Evolutionary conservation across 108 stramenopile genomes (phyloP), one percentile per base, ranked within the genome.

Genomic region (Skeletonema potamos): DNA sequence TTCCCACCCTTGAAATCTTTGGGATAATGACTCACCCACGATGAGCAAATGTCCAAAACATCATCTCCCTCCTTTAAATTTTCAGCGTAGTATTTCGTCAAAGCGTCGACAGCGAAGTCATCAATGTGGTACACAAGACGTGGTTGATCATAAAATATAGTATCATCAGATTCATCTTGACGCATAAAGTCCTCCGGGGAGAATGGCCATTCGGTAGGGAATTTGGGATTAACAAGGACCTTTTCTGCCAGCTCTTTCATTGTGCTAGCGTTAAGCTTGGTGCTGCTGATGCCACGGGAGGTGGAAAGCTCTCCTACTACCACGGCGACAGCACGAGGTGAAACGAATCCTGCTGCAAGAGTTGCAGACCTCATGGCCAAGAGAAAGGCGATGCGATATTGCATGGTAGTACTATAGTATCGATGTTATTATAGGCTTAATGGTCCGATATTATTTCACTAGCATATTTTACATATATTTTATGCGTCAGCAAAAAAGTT

Each of bases 21-120:
- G 22, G 92, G 92, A 64, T 86, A 93, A 66, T 98, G 97, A 46
- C 84, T 84, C 7, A 98, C 95, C 93, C 94, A 96, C 9, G 93
- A 94, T 56, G 86, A 84, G 68, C 97, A 98, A 69, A 98, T 92
- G 74, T 98, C 97, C 18, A 98, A 77, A 7, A 96, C 93, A 58
- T 96, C 94, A 0, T 92, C 92, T 4, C 92, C 92, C 18, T 92
- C 87, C 39, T 88, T 72, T 7, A 98, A 68, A 36, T 82, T 65
- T 65, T 79, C 54, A 3, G 90, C 68, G 70, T 98, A 98, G 66
- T 93, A 95, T 27, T 85, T 65, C 3, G 91, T 92, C 12, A 94
- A 59, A 7, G 92, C 92, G 3, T 41, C 55, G 5, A 96, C 91
- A 8, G 92, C 95, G 32, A 62, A 66, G 54, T 96, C 90, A 56